Percentiles rank a stretch among this genome's conserved stretches.
phyloP scores from a whole-genome alignment of 768 basidiomycete species.

The Kwoniella bestiolae region DNA sequence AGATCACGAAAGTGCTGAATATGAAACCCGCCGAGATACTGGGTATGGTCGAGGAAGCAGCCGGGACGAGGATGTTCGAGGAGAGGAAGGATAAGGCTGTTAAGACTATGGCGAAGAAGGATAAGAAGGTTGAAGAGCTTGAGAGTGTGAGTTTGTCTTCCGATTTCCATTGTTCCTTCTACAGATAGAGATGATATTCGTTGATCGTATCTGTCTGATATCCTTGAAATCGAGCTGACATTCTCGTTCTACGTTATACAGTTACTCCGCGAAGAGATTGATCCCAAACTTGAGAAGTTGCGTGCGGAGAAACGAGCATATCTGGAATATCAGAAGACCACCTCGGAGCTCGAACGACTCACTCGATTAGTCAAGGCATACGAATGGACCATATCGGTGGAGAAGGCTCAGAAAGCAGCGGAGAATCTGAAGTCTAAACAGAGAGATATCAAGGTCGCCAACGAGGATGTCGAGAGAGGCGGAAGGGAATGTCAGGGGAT shows the following conservation, averaged over 20 bases:
- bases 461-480: conserved; percentile 58
- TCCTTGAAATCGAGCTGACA: neutral
- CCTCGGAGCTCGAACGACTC: conserved; percentile 82
- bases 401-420: conserved; percentile 53
- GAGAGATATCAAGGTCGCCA: conserved; percentile 44
- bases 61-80: conserved; percentile 98
- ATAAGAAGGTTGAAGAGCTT: conserved; percentile 91
- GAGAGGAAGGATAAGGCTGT: conserved; percentile 95
- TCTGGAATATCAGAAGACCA: conserved; percentile 86
- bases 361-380: conserved; percentile 79
- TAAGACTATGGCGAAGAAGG: conserved; percentile 95
- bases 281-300: conserved; percentile 88
- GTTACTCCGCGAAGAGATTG: conserved; percentile 85
- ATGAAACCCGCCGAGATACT: conserved; percentile 98
- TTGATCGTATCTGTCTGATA: no score
- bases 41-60: conserved; percentile 98
- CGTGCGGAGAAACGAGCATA: conserved; percentile 85
- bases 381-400: conserved; percentile 70
- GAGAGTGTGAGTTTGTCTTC: conserved; percentile 60
- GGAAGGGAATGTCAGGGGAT: conserved; percentile 64
- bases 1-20: conserved; percentile 97
- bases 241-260: conserved; percentile 20
- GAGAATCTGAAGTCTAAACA: conserved; percentile 41
- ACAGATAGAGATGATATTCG: no score
- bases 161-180: neutral